Base-by-base conservation (phyloP, 768 basidiomycete genomes). In the Pleurotus citrinopileatus region DNA sequence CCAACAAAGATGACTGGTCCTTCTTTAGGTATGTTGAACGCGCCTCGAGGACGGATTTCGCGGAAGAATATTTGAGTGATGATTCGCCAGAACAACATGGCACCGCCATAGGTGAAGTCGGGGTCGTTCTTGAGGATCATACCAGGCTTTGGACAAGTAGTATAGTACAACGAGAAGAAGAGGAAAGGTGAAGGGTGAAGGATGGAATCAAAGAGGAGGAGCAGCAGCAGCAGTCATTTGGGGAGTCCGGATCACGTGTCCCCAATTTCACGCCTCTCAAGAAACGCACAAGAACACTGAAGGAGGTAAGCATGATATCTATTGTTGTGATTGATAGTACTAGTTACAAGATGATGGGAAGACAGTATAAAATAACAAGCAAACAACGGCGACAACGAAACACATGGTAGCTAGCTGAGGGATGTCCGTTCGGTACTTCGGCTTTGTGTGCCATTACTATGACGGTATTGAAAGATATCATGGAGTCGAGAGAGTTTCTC, bases 61-160 rank as follows among this genome's bases (percentile, higher is more conserved):
- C 96, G 78, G 75, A 98, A 98, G 79, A 98, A 98, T 61, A 98
- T 86, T 71, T 90, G 90, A 59, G 90, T 92, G 54, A 96, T 80
- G 2, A 80, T 74, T 54, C 88, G 74, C 91, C 91, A 96, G 71
- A 96, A 92, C 43, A 89, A 66, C 68, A 96, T 83, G 36, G 84
- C 84, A 23, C 82, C 75, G 65, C 94, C 89, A 65, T 94, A 94
- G 6, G 52, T 47, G 25, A 59, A 20, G 37, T 57, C 48, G 17
- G 53, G 48, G 23, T 56, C 52, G 10, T 58, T 55, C 27, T 28
- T 48, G 36, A 55, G 36, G 20, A 44, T 26, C 58, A 59, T 59
- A 8, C 26, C 25, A 32, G 50, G 34, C 25, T 43, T 26, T 47
- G 27, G 45, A 10, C 25, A 20, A 12, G 48, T 51, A 51, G 10